A percentile compares a stretch with the other conserved stretches of the same genome.
phyloP scores from a whole-genome alignment of 768 basidiomycete genomes.

The Trametopsis cervina region DNA sequence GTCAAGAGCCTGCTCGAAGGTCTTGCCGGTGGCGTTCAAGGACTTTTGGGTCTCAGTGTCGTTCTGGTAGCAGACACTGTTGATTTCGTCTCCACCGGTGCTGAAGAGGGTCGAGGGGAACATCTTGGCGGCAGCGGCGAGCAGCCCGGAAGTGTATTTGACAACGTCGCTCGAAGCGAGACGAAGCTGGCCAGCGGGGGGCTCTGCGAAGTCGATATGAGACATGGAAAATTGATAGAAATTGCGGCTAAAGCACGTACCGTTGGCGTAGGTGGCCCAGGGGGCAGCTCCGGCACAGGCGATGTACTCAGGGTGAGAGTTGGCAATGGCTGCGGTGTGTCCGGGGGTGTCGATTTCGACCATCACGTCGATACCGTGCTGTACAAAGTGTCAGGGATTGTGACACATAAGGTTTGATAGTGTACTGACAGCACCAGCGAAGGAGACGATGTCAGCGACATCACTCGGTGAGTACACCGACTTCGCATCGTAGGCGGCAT shows the following conservation, averaged over 20 bases:
- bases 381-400: not conserved
- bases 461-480: slow-evolving; percentile 31
- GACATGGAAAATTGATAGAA: too few relatives aligned
- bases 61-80: slow-evolving; percentile 30
- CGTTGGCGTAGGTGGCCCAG: slow-evolving; percentile 29
- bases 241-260: not conserved
- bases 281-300: slow-evolving; percentile 32
- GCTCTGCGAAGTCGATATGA: slow-evolving; percentile 26
- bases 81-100: slow-evolving; percentile 43
- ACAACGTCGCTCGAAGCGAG: slow-evolving; percentile 27
- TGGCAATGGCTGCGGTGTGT: slow-evolving; percentile 37
- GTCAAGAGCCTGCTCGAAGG: slow-evolving; percentile 33
- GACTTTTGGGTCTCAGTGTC: slow-evolving; percentile 27
- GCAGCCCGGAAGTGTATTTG: slow-evolving; percentile 27
- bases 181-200: slow-evolving; percentile 42
- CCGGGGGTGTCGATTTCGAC: slow-evolving; percentile 47
- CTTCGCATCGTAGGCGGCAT: slow-evolving; percentile 37
- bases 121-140: slow-evolving; percentile 23
- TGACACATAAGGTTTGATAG: too few relatives aligned
- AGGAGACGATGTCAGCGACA: slow-evolving; percentile 33
- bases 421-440: slow-evolving; percentile 37
- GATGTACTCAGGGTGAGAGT: slow-evolving; percentile 38
- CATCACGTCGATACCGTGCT: slow-evolving; percentile 46
- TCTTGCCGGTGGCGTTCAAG: slow-evolving; percentile 26
- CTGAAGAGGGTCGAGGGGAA: slow-evolving; percentile 29